Conservation (phyloP, 2,329 filamentous ascomycete genomes). For the Capronia coronata region DNA sequence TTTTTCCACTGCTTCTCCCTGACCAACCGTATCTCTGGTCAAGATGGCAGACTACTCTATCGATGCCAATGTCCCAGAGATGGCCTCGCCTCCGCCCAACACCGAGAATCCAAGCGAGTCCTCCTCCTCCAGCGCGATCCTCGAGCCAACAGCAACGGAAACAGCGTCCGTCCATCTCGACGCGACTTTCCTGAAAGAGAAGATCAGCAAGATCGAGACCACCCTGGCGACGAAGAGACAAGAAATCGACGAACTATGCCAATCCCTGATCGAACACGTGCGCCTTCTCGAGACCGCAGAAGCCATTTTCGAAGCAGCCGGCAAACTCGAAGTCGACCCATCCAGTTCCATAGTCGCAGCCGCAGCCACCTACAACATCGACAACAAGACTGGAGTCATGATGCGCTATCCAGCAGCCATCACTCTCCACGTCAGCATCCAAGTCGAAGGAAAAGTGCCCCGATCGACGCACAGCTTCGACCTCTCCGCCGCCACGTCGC, state of each 20-base stretch:
- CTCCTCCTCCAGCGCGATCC: too few relatives aligned
- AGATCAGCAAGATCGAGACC: not conserved
- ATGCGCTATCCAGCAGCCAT: not conserved
- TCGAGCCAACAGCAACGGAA: too few relatives aligned
- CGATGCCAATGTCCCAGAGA: too few relatives aligned
- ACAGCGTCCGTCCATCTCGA: not conserved
- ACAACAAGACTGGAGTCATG: too few relatives aligned
- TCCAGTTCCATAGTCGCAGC: too few relatives aligned
- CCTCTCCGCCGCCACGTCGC: slow-evolving; percentile 1
- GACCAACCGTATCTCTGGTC: too few relatives aligned
- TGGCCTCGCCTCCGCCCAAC: too few relatives aligned
- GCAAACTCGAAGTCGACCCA: not conserved
- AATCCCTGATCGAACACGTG: not conserved
- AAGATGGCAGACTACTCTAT: too few relatives aligned
- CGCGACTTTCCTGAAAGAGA: not conserved
- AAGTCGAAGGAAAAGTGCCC: not conserved
- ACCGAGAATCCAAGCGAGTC: too few relatives aligned
- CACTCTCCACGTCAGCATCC: slow-evolving; percentile 2
- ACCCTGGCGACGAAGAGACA: not conserved
- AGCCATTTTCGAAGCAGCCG: not conserved
- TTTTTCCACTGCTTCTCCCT: too few relatives aligned
- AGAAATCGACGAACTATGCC: not conserved
- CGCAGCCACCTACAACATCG: too few relatives aligned
- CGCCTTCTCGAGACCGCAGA: not conserved
- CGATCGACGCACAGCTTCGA: not conserved